Percentiles rank a stretch among this genome's conserved stretches.
Evolutionary conservation across 1,284 basidiomycete genomes (phyloP).

Genomic region (Ustilago xerochloae): DNA sequence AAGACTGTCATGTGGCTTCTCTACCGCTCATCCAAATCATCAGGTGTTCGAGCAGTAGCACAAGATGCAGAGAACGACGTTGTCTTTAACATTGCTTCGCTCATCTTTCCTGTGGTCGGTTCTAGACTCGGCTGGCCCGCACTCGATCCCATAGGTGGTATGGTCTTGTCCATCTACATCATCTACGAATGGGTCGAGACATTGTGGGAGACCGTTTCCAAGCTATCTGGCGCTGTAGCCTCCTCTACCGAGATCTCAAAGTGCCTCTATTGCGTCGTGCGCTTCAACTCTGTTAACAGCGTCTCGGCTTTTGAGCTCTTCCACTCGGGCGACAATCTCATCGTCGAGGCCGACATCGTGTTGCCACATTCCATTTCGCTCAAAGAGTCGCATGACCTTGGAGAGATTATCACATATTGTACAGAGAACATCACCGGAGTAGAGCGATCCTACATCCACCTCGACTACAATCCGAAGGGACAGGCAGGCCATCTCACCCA

Average conservation of each 20-base stretch:
- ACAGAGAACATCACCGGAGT: slow-evolving; percentile 58
- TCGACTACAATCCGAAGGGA: slow-evolving; percentile 62
- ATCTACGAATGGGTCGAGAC: slow-evolving; percentile 65
- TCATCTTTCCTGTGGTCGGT: slow-evolving; percentile 71
- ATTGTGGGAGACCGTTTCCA: slow-evolving; percentile 59
- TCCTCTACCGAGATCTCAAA: slow-evolving; percentile 56
- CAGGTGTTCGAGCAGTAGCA: slow-evolving; percentile 68
- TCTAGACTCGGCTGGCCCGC: slow-evolving; percentile 49
- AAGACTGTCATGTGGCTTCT: slow-evolving; percentile 71
- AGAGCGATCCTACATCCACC: slow-evolving; percentile 61
- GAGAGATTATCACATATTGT: slow-evolving; percentile 66
- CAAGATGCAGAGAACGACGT: slow-evolving; percentile 73
- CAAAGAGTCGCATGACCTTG: slow-evolving; percentile 66
- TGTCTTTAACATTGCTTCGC: slow-evolving; percentile 73
- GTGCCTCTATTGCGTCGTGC: slow-evolving; percentile 62
- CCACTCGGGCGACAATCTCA: slow-evolving; percentile 65
- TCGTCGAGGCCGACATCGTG: slow-evolving; percentile 64
- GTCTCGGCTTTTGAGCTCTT: slow-evolving; percentile 65
- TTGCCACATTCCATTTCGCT: slow-evolving; percentile 60
- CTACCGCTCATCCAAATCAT: slow-evolving; percentile 68
- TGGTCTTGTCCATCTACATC: slow-evolving; percentile 60
- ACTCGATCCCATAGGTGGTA: slow-evolving; percentile 64
- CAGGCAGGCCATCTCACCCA: slow-evolving; percentile 61
- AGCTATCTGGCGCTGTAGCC: slow-evolving; percentile 59
- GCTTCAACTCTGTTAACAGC: slow-evolving; percentile 62